Percentiles rank a stretch among this genome's conserved stretches.
These are phyloP conservation scores for Leptographium procerum DNA, from an alignment of 2,329 filamentous ascomycete species.

Conservation along the genomic window DNA sequence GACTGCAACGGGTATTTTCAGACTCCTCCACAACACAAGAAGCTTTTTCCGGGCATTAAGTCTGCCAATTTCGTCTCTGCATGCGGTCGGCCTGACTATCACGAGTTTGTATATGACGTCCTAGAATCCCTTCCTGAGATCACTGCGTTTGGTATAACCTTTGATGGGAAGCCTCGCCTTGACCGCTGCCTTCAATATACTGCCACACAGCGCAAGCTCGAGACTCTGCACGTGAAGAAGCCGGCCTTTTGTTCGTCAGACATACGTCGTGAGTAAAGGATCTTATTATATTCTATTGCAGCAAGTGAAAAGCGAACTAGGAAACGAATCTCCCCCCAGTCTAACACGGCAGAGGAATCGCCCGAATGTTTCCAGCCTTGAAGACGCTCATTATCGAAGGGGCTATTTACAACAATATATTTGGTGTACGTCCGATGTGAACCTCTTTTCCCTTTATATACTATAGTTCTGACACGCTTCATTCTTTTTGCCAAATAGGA, in stretches of 20 bases:
- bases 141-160: background rate
- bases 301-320: background rate
- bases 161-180: background rate
- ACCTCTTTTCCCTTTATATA: background rate
- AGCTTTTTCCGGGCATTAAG: background rate
- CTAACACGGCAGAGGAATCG: background rate
- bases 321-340: too few relatives aligned
- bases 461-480: background rate
- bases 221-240: background rate
- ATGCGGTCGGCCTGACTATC: too few relatives aligned
- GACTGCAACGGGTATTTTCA: too few relatives aligned
- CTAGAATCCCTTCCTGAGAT: background rate
- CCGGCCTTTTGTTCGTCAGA: background rate
- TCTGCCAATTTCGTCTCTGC: background rate
- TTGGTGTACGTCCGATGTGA: background rate
- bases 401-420: background rate
- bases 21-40: background rate
- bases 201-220: background rate
- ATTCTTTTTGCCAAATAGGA: background rate
- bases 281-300: too few relatives aligned
- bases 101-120: background rate
- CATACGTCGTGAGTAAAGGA: background rate
- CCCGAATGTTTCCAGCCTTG: background rate
- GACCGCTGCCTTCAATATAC: background rate
- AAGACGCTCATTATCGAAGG: background rate